Evolutionary conservation across 257 asterid species (phyloP).

Genomic region (Gynochthodes officinalis): DNA sequence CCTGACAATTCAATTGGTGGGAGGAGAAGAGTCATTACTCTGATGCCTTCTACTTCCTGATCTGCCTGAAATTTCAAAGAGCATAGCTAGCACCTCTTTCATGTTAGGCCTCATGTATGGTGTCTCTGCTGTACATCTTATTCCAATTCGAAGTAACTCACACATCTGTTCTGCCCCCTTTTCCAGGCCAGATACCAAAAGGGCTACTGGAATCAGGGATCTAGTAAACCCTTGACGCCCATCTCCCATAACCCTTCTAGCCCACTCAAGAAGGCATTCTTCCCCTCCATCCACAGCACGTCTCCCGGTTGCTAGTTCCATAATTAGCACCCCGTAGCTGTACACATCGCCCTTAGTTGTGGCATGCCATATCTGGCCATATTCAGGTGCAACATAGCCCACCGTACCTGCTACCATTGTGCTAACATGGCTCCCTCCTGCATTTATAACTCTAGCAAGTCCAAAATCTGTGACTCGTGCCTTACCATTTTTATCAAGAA

Average conservation of each 20-base stretch:
- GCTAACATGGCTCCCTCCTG: slow-evolving; percentile 75
- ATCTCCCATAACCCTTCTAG: slow-evolving; percentile 68
- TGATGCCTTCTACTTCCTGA: slow-evolving; percentile 29
- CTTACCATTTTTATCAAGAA: slow-evolving; percentile 68
- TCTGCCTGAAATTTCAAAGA: slow-evolving; percentile 49
- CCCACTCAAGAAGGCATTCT: slow-evolving; percentile 93
- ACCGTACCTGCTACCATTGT: slow-evolving; percentile 95
- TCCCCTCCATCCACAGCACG: slow-evolving; percentile 91
- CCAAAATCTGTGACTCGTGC: slow-evolving; percentile 94
- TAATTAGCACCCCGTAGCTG: slow-evolving; percentile 79
- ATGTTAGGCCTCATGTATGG: slow-evolving; percentile 83
- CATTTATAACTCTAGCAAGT: slow-evolving; percentile 75
- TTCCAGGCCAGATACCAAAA: slow-evolving; percentile 56
- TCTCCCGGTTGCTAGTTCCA: slow-evolving; percentile 95
- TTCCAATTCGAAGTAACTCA: slow-evolving; percentile 68
- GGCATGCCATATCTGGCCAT: slow-evolving; percentile 90
- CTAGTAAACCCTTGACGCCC: slow-evolving; percentile 38
- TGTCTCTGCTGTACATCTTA: slow-evolving; percentile 67
- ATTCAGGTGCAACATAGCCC: slow-evolving; percentile 96
- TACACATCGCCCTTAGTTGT: slow-evolving; percentile 94
- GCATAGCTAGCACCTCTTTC: slow-evolving; percentile 84
- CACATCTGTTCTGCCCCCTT: slow-evolving; percentile 74
- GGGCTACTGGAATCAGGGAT: slow-evolving; percentile 46
- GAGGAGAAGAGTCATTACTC: slow-evolving; percentile 27
- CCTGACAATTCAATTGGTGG: slow-evolving; percentile 7